Evolutionary conservation across 257 asterid genomes (phyloP).

Genomic region (Primulina huaijiensis): DNA sequence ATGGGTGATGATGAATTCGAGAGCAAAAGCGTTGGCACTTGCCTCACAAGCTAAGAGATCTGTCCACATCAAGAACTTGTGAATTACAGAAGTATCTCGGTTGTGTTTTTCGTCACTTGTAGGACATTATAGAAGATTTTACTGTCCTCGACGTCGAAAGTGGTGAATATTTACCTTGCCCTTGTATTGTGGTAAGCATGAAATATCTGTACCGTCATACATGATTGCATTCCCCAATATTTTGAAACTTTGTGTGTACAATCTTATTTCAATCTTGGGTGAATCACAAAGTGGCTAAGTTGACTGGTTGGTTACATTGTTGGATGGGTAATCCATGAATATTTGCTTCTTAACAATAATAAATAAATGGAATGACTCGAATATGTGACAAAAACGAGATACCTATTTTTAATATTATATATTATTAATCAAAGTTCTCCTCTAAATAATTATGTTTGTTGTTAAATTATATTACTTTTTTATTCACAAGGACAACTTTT

Average conservation of each 20-base stretch:
- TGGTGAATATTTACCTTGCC: background rate
- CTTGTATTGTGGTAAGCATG: background rate
- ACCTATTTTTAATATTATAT: too few relatives aligned
- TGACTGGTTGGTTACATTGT: conserved; percentile 55
- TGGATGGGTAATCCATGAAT: background rate
- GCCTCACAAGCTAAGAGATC: conserved; percentile 69
- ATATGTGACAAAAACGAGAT: too few relatives aligned
- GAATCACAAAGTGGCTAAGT: background rate
- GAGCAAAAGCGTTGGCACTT: conserved; percentile 75
- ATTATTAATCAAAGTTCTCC: too few relatives aligned
- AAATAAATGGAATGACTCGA: too few relatives aligned
- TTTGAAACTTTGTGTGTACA: conserved; percentile 9
- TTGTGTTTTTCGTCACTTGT: background rate
- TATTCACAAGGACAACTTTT: too few relatives aligned
- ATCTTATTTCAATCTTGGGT: background rate
- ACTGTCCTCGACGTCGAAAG: background rate
- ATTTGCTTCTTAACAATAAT: too few relatives aligned
- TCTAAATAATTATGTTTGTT: too few relatives aligned
- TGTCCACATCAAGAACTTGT: conserved; percentile 40
- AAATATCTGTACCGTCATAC: background rate
- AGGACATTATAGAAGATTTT: too few relatives aligned
- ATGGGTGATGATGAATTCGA: conserved; percentile 50
- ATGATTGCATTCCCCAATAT: background rate
- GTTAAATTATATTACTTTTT: too few relatives aligned
- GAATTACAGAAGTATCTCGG: conserved; percentile 5